Evolutionary conservation across 768 basidiomycete genomes (phyloP), one percentile per base, ranked within the genome.

Genomic region (Panus rudis): DNA sequence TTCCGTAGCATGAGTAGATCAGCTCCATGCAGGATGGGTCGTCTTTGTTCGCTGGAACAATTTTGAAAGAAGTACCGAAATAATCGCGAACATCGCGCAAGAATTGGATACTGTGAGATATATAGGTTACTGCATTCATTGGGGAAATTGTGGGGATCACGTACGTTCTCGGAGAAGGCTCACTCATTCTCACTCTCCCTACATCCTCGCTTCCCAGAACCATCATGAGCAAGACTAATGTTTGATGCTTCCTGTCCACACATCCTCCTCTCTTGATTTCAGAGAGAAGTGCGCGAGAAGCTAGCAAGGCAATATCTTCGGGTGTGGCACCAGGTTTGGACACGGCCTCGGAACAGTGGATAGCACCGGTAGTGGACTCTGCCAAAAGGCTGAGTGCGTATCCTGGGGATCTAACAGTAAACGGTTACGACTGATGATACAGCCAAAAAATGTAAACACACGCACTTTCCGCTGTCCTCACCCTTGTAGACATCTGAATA

Each of bases 401-500:
- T 0, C 94, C 96, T 5, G 96, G 96, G 0, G 96, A 99, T 65
- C 92, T 96, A 23, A 8, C 11, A 4, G 35, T 49, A 7, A 46
- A 30, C 24, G 7, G 4, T 30, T 24, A 11, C 19, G 4, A 20
- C 2, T 6, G 16, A 4, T 30, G 7, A 4, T n/a, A 37, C 20
- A 34, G 14, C 13, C 34, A 22, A n/a, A n/a, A n/a, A n/a, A n/a
- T n/a, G n/a, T n/a, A n/a, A 12, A 28, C 11, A 20, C 0, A 67
- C 92, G 49, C 52, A 93, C 93, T 92, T 97, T 63, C 94, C 94
- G 52, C 91, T 92, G 49, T 98, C 96, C 14, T 90, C 88, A 6
- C 93, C 93, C 61, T 96, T 94, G 67, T 96, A 98, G 19, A 97
- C 92, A 51, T 99, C 96, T 3, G 96, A 94, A 61, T 97, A 94